Percentiles rank a stretch among this genome's conserved stretches.
Conservation (phyloP, 495 filamentous ascomycete genomes). For the Aeminium ludgeri region DNA sequence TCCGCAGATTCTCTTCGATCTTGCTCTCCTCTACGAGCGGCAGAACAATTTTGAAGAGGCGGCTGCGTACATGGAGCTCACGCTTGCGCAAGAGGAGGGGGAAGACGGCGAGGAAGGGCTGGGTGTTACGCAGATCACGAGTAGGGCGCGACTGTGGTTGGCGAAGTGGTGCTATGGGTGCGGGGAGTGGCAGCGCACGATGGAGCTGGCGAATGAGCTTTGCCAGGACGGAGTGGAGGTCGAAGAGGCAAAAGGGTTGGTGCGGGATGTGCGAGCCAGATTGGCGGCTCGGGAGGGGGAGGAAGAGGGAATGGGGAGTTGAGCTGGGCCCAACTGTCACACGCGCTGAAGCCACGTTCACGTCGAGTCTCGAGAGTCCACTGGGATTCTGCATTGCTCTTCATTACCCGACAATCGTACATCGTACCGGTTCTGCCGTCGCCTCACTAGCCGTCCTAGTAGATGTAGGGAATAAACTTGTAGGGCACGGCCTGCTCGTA, state of each 20-base stretch:
- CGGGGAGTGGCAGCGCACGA: slow-evolving; percentile 56
- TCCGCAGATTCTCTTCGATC: slow-evolving; percentile 76
- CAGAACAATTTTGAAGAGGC: slow-evolving; percentile 60
- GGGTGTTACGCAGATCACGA: slow-evolving; percentile 71
- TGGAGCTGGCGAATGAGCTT: slow-evolving; percentile 70
- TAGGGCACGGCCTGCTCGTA: slow-evolving; percentile 17
- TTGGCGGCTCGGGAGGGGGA: slow-evolving; percentile 36
- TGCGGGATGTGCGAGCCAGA: slow-evolving; percentile 71
- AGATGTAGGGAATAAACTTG: slow-evolving; percentile 17
- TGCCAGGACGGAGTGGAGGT: slow-evolving; percentile 96
- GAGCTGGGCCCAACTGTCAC: no score
- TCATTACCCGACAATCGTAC: no score
- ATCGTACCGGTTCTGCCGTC: no score
- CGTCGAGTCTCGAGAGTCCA: no score
- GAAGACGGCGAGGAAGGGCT: slow-evolving; percentile 28
- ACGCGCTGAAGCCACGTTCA: no score
- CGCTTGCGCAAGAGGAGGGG: slow-evolving; percentile 72
- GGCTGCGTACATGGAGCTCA: slow-evolving; percentile 85
- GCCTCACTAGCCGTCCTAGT: not conserved
- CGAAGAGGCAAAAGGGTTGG: slow-evolving; percentile 91
- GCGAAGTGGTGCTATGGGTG: slow-evolving; percentile 60
- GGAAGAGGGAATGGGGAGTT: slow-evolving; percentile 1
- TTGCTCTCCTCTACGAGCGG: slow-evolving; percentile 75
- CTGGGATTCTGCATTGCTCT: no score
- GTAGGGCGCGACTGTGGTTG: slow-evolving; percentile 86